Percentiles rank a stretch among this genome's conserved stretches.
Conservation (phyloP, 306 rosid genomes). For the Senna tora region DNA sequence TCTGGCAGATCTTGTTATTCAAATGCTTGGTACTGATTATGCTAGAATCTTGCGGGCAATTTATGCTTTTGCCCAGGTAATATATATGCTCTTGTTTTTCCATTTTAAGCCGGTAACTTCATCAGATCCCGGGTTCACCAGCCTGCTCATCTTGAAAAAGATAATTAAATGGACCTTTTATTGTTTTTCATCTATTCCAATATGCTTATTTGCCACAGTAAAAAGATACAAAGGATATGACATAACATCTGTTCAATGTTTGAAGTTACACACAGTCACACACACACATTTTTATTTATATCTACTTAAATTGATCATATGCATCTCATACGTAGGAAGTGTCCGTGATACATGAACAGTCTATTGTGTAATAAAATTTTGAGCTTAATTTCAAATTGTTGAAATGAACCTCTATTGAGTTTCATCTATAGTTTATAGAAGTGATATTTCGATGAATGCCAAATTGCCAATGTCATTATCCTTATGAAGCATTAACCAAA, state of each 20-base stretch:
- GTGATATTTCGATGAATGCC: slow-evolving; percentile 20
- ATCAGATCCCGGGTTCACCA: slow-evolving; percentile 22
- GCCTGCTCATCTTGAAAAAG: slow-evolving; percentile 31
- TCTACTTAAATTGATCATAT: background rate
- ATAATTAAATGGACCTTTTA: background rate
- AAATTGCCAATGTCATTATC: background rate
- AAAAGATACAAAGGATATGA: slow-evolving; percentile 11
- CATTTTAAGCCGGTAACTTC: slow-evolving; percentile 21
- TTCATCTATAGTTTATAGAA: background rate
- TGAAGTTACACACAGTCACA: background rate
- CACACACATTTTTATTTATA: background rate
- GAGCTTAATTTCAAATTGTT: slow-evolving; percentile 2
- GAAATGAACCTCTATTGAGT: slow-evolving; percentile 2
- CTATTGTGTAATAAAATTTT: slow-evolving; percentile 13
- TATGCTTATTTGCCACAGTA: background rate
- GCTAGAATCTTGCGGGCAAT: slow-evolving; percentile 89
- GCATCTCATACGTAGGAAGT: background rate
- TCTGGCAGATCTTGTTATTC: slow-evolving; percentile 90
- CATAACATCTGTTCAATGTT: background rate
- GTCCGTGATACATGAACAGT: slow-evolving; percentile 14
- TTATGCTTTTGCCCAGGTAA: slow-evolving; percentile 93
- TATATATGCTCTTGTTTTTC: slow-evolving; percentile 30
- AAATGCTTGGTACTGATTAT: slow-evolving; percentile 97
- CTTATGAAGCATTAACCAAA: background rate
- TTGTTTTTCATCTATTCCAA: background rate